A percentile compares a stretch with the other conserved stretches of the same genome.
phyloP scores from a whole-genome alignment of 2,329 filamentous ascomycete genomes.

The Ceratocystis ficicola region DNA sequence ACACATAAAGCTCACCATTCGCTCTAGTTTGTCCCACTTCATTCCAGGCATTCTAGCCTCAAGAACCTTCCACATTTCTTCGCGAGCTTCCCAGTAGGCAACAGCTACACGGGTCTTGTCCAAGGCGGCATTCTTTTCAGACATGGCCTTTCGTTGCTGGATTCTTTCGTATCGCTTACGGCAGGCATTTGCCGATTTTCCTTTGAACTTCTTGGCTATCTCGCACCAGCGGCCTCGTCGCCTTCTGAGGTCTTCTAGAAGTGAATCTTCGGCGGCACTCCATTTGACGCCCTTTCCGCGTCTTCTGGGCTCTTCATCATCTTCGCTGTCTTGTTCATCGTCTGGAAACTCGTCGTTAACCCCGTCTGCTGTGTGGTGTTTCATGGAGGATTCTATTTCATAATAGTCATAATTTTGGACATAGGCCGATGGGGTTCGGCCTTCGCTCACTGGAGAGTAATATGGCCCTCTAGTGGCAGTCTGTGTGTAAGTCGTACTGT shows the following conservation, averaged over 20 bases:
- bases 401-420: conserved; percentile 20
- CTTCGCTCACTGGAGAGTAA: conserved; percentile 21
- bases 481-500: conserved; percentile 17
- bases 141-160: conserved; percentile 54
- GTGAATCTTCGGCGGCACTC: conserved; percentile 56
- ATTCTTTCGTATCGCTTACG: conserved; percentile 79
- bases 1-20: conserved; percentile 38
- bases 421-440: conserved; percentile 16
- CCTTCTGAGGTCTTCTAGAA: conserved; percentile 18
- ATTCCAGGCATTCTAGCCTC: conserved; percentile 59
- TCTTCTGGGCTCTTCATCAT: conserved; percentile 14
- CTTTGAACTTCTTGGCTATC: conserved; percentile 47
- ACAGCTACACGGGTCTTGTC: conserved; percentile 55
- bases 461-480: conserved; percentile 18
- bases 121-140: conserved; percentile 36
- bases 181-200: conserved; percentile 71
- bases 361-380: conserved; percentile 15
- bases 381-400: conserved; percentile 13
- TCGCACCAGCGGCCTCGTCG: conserved; percentile 21
- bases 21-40: conserved; percentile 61
- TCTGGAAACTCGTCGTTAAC: conserved; percentile 13
- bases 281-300: conserved; percentile 57
- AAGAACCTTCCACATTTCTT: conserved; percentile 69
- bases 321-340: conserved; percentile 8
- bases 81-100: conserved; percentile 67